A percentile compares a stretch with the other conserved stretches of the same genome.
phyloP scores from a whole-genome alignment of 129 eudicot species.

The Helichrysum umbraculigerum region DNA sequence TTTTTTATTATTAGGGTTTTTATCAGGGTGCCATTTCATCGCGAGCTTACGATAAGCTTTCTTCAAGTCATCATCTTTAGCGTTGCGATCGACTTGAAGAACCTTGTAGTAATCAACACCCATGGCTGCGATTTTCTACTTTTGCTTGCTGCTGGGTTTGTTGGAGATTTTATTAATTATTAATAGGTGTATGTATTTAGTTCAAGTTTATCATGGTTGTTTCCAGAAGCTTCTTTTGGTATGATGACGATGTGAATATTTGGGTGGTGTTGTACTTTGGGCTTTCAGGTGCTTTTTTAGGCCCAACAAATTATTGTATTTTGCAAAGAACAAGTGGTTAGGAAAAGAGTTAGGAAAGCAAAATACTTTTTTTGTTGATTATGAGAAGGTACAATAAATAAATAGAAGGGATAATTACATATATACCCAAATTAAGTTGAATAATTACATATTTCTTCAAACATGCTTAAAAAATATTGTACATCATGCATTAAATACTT shows the following conservation, averaged over 20 bases:
- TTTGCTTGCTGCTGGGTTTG: background rate
- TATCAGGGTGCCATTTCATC: conserved; percentile 92
- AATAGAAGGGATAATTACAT: too few species aligned
- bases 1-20: conserved; percentile 83
- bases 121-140: background rate
- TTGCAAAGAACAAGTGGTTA: too few species aligned
- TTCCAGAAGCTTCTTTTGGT: background rate
- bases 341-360: too few species aligned
- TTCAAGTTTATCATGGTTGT: background rate
- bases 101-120: conserved; percentile 42
- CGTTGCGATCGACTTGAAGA: conserved; percentile 65
- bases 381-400: too few species aligned
- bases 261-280: background rate
- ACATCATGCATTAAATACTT: too few species aligned
- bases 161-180: background rate
- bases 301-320: too few species aligned
- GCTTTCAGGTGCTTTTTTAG: too few species aligned
- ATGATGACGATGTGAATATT: background rate
- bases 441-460: too few species aligned
- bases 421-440: too few species aligned
- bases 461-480: too few species aligned
- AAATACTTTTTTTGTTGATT: too few species aligned
- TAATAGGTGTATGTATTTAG: background rate
- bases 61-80: conserved; percentile 74
- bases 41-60: conserved; percentile 85